Percentiles rank a stretch among this genome's conserved stretches.
Evolutionary conservation across 495 filamentous ascomycete species (phyloP).

Genomic region (Platismatia glauca): DNA sequence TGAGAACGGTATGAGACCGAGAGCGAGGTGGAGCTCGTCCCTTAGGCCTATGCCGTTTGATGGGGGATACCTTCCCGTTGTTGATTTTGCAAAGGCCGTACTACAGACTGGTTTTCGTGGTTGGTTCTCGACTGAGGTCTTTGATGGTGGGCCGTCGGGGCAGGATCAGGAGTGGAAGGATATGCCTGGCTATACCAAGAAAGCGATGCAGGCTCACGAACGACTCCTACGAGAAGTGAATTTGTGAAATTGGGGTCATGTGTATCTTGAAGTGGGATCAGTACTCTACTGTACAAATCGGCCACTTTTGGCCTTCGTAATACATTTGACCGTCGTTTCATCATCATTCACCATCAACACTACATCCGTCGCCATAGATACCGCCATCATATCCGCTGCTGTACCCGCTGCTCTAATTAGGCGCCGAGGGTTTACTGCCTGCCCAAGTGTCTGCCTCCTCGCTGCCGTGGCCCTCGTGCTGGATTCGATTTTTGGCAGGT

Average conservation of each 20-base stretch:
- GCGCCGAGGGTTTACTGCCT: neutral
- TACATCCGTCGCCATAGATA: too few relatives aligned
- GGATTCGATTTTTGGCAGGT: neutral
- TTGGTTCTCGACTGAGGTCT: conserved; percentile 70
- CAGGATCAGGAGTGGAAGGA: conserved; percentile 50
- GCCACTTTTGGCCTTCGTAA: neutral
- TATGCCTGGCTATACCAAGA: conserved; percentile 47
- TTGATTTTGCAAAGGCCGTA: conserved; percentile 56
- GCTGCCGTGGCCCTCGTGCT: neutral
- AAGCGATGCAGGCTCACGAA: conserved; percentile 49
- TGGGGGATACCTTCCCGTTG: conserved; percentile 64
- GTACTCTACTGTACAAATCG: neutral
- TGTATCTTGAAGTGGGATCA: neutral
- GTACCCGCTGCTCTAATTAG: neutral
- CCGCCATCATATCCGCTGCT: neutral
- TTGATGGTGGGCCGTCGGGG: conserved; percentile 55
- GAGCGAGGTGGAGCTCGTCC: conserved; percentile 63
- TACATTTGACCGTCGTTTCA: neutral
- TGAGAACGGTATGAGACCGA: conserved; percentile 44
- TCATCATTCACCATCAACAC: neutral
- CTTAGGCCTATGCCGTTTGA: conserved; percentile 62
- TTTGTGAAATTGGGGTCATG: conserved; percentile 1
- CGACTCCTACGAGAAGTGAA: conserved; percentile 43
- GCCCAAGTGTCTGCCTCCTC: neutral
- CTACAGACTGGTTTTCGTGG: conserved; percentile 60